A percentile compares a stretch with the other conserved stretches of the same genome.
These are phyloP conservation scores for Porogramme epimiltina DNA, from an alignment of 1,284 basidiomycete genomes.

Conservation along the genomic window DNA sequence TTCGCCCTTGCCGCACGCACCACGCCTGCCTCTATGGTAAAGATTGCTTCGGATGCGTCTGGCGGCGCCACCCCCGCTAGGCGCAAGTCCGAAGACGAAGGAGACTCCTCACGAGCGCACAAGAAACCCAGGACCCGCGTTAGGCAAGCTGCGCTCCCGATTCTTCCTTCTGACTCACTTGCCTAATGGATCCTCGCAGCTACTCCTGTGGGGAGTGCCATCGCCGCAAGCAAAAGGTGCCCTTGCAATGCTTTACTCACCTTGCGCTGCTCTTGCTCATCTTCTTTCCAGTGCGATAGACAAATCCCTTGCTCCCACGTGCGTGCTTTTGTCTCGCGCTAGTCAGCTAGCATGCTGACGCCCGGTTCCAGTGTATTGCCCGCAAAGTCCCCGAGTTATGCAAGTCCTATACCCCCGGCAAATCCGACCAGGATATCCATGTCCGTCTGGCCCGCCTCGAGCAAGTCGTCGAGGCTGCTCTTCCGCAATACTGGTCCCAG, in stretches of 20 bases:
- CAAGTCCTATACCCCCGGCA: slow-evolving; percentile 84
- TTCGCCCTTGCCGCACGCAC: neutral
- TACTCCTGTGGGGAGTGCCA: slow-evolving; percentile 88
- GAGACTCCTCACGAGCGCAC: slow-evolving; percentile 40
- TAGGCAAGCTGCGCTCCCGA: slow-evolving; percentile 47
- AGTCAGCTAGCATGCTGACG: slow-evolving; percentile 8
- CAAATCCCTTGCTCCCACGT: slow-evolving; percentile 83
- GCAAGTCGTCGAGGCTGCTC: slow-evolving; percentile 74
- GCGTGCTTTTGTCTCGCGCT: slow-evolving; percentile 31
- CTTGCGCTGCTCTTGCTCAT: slow-evolving; percentile 8
- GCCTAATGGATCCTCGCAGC: slow-evolving; percentile 39
- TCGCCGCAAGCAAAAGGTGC: slow-evolving; percentile 80
- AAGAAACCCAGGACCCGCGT: slow-evolving; percentile 79
- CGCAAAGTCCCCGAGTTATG: slow-evolving; percentile 84
- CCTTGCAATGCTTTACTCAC: neutral
- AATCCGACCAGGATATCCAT: slow-evolving; percentile 77
- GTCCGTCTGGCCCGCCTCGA: slow-evolving; percentile 72
- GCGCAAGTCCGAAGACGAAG: slow-evolving; percentile 66
- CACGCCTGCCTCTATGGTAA: slow-evolving; percentile 27
- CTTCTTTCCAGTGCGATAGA: slow-evolving; percentile 63
- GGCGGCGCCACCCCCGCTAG: slow-evolving; percentile 33
- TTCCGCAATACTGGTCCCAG: slow-evolving; percentile 66
- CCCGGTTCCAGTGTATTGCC: slow-evolving; percentile 61
- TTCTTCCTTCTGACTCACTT: neutral
- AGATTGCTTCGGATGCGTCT: slow-evolving; percentile 22